Conservation (phyloP, 495 filamentous ascomycete genomes). For the Podospora tetraspora region DNA sequence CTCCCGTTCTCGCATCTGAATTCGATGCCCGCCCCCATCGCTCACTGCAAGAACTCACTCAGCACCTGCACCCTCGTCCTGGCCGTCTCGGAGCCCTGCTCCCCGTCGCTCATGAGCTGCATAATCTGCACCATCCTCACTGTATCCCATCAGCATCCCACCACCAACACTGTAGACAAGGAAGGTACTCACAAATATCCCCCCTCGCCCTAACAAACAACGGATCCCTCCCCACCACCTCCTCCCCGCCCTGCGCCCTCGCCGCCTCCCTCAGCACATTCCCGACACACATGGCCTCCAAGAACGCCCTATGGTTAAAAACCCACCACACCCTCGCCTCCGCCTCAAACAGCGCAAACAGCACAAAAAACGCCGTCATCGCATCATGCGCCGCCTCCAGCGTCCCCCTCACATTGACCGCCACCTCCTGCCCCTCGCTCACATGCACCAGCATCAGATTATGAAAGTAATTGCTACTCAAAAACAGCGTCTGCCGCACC, state of each 20-base stretch:
- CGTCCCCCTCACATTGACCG: constrained; percentile 59
- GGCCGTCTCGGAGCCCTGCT: constrained; percentile 48
- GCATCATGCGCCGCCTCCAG: constrained; percentile 64
- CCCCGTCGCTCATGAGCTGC: constrained; percentile 47
- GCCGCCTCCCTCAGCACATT: constrained; percentile 40
- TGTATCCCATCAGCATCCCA: constrained; percentile 20
- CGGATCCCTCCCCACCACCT: constrained; percentile 42
- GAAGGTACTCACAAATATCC: constrained; percentile 47
- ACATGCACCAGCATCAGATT: constrained; percentile 66
- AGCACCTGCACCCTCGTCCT: constrained; percentile 52
- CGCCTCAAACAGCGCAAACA: constrained; percentile 55
- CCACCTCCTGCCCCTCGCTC: constrained; percentile 53
- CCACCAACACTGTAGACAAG: background rate
- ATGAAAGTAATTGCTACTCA: constrained; percentile 67
- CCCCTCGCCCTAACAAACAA: constrained; percentile 49
- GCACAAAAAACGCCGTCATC: constrained; percentile 58
- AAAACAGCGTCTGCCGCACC: constrained; percentile 62
- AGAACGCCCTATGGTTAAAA: constrained; percentile 66
- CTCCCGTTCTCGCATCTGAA: background rate
- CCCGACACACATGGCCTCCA: constrained; percentile 56
- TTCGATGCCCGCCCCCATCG: background rate
- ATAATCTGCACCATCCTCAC: constrained; percentile 56
- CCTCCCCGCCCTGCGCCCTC: constrained; percentile 28
- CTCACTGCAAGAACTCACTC: constrained; percentile 43
- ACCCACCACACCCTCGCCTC: constrained; percentile 74